Evolutionary conservation across 2,329 filamentous ascomycete genomes (phyloP).

Genomic region (Thielaviopsis euricoi): DNA sequence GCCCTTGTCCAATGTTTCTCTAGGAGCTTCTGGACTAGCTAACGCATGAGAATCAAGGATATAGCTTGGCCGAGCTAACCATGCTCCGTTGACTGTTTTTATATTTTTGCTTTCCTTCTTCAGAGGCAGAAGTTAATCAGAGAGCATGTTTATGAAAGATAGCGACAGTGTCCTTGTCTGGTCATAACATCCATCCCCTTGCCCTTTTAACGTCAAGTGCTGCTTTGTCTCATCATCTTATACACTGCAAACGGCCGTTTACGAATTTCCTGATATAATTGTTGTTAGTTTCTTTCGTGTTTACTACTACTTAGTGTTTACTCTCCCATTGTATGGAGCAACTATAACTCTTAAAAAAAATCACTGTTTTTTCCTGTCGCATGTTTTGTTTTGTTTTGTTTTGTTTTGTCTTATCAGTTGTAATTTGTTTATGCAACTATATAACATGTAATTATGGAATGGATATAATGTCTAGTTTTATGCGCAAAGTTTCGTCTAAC

Average conservation of each 20-base stretch:
- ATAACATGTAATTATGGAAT: no score
- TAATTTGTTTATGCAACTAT: no score
- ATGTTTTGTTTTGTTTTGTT: not conserved
- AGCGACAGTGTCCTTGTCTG: not conserved
- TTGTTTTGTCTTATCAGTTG: not conserved
- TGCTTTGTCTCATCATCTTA: not conserved
- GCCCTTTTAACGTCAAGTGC: not conserved
- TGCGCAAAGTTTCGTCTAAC: no score
- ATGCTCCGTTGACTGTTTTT: no score
- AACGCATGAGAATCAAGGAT: not conserved
- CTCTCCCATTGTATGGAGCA: not conserved
- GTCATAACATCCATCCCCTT: not conserved
- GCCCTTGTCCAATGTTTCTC: not conserved
- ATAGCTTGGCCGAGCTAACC: no score
- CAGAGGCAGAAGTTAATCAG: no score
- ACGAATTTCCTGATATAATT: conserved; percentile 7
- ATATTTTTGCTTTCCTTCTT: no score
- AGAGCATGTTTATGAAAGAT: not conserved
- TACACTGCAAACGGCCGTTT: conserved; percentile 1
- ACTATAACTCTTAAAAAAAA: not conserved
- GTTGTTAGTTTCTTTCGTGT: not conserved
- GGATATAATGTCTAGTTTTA: no score
- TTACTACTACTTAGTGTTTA: not conserved
- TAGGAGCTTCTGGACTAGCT: not conserved
- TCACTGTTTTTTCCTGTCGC: not conserved